Conservation (phyloP, 2,329 filamentous ascomycete genomes). For the Xylariomycetidae sp. region DNA sequence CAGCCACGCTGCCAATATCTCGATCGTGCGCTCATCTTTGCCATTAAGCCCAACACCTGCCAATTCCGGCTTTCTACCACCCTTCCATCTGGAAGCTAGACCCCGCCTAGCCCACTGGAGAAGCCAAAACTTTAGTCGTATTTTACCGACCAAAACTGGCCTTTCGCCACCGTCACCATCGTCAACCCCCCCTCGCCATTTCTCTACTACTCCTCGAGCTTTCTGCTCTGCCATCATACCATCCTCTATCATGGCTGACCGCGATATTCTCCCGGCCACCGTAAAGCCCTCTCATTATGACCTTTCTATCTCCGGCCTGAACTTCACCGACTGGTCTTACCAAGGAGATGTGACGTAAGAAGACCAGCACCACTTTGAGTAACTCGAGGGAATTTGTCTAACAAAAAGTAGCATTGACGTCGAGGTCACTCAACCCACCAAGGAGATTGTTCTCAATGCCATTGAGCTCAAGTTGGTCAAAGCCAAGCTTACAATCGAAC, state of each 20-base stretch:
- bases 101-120: too few species aligned
- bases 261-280: conserved; percentile 56
- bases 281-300: conserved; percentile 84
- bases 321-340: conserved; percentile 72
- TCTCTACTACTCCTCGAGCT: conserved; percentile 22
- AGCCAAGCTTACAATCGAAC: conserved; percentile 55
- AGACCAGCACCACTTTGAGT: not conserved
- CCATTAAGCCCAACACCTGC: too few species aligned
- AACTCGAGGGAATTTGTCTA: conserved; percentile 3
- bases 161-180: not conserved
- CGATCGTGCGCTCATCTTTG: too few species aligned
- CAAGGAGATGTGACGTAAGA: conserved; percentile 68
- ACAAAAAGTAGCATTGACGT: conserved; percentile 59
- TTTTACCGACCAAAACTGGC: conserved; percentile 1
- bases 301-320: conserved; percentile 74
- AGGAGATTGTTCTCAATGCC: conserved; percentile 77
- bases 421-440: conserved; percentile 66
- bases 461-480: conserved; percentile 74
- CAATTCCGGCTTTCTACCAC: too few species aligned
- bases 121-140: too few species aligned
- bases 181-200: conserved; percentile 4
- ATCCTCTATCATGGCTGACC: conserved; percentile 48
- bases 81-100: too few species aligned
- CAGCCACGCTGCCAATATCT: too few species aligned
- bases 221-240: conserved; percentile 27